Percentiles rank a stretch among this genome's conserved stretches.
phyloP scores from a whole-genome alignment of 257 asterid genomes.

The Primulina eburnea region DNA sequence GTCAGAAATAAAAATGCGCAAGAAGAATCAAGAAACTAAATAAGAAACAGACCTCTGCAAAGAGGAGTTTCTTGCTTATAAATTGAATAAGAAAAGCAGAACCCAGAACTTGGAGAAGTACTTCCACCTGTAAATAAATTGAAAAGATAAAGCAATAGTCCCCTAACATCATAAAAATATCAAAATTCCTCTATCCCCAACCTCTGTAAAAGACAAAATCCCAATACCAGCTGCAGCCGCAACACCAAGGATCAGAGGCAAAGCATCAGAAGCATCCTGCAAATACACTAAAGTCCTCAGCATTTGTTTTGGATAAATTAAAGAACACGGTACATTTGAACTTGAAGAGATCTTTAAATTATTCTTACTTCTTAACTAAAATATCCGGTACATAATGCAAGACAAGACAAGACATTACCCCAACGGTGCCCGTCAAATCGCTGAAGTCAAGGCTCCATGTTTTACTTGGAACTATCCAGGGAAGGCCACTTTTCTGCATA shows the following conservation, averaged over 20 bases:
- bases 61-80: conserved; percentile 79
- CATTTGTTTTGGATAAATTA: not conserved
- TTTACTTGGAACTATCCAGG: conserved; percentile 77
- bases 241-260: not conserved
- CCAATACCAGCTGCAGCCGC: not conserved
- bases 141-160: not conserved
- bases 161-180: not conserved
- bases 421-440: conserved; percentile 39
- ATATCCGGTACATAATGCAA: not conserved
- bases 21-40: not conserved
- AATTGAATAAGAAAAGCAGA: conserved; percentile 81
- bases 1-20: not conserved
- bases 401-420: conserved; percentile 7
- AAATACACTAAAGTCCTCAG: not conserved
- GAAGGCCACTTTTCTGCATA: conserved; percentile 89
- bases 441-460: conserved; percentile 42
- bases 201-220: not conserved
- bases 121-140: not conserved
- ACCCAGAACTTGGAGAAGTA: conserved; percentile 75
- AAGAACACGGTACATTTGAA: not conserved
- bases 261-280: not conserved
- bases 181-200: not conserved
- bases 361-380: not conserved
- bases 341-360: not conserved
- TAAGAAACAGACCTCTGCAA: conserved; percentile 64